Conservation (phyloP, 2,329 filamentous ascomycete species). For the Thelonectria olida region DNA sequence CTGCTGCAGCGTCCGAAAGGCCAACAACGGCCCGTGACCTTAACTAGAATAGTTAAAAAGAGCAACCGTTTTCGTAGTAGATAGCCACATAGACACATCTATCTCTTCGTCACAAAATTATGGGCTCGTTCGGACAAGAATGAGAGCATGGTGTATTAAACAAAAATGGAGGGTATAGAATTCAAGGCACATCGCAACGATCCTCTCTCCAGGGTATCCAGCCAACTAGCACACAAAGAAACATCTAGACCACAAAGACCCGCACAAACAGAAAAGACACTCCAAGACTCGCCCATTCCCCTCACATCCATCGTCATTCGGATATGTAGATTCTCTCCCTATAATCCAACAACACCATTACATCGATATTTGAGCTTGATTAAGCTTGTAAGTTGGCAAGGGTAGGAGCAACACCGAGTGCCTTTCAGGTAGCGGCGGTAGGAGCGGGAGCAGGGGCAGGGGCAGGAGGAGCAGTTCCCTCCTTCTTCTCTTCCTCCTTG, state of each 20-base stretch:
- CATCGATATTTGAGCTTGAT: constrained; percentile 5
- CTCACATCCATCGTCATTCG: constrained; percentile 4
- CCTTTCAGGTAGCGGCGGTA: constrained; percentile 36
- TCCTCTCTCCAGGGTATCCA: constrained; percentile 46
- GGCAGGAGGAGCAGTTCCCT: constrained; percentile 30
- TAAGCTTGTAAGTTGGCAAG: constrained; percentile 16
- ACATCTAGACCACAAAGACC: constrained; percentile 5
- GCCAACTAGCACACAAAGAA: constrained; percentile 38
- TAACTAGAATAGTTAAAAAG: too few relatives aligned
- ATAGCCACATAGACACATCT: too few relatives aligned
- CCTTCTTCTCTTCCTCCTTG: constrained; percentile 37
- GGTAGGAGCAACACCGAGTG: constrained; percentile 7
- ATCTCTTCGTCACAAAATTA: neutral
- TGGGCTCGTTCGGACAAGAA: constrained; percentile 7
- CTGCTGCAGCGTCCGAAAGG: too few relatives aligned
- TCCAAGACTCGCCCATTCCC: neutral
- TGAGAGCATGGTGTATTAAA: constrained; percentile 31
- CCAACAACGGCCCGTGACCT: too few relatives aligned
- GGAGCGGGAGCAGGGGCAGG: constrained; percentile 34
- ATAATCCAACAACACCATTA: constrained; percentile 11
- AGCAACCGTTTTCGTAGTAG: too few relatives aligned
- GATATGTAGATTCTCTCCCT: constrained; percentile 1
- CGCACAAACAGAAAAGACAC: constrained; percentile 3
- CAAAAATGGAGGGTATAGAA: constrained; percentile 45
- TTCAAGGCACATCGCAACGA: constrained; percentile 39